Evolutionary conservation across 1,139 yeast genomes (phyloP), one percentile per base, ranked within the genome.

Genomic region (Candida sojae): DNA sequence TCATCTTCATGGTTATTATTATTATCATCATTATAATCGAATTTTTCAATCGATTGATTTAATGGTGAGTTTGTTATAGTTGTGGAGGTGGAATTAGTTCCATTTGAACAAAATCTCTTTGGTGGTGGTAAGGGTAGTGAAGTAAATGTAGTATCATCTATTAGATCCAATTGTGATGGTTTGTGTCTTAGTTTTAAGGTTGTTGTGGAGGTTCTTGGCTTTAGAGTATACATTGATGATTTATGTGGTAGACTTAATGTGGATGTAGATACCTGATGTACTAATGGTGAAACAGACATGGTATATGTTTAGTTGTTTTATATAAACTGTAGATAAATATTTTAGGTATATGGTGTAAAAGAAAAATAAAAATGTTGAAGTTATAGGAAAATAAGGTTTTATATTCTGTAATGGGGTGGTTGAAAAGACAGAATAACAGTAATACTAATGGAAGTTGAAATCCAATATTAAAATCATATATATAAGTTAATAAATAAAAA

Each of bases 121-220:
- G 86, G 88, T 21, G 86, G 86, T 3, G 86, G 82, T 34, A 82
- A 61, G 5, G 90, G 90, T 53, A 84, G 77, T 2, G 90, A 84
- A 0, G 92, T 86, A 46, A 86, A 64, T 17, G 79, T 77, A 6
- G 78, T 73, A 56, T 75, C 81, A 58, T 86, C 90, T 5, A 86
- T 71, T 48, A 85, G 68, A 53, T 86, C 91, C 10, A 86, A 67
- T 48, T 75, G 75, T 1, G 91, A 85, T 12, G 61, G 84, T 82
- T 62, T 62, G 42, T 62, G 61, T 11, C 53, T 50, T 33, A 47
- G 36, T 17, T 42, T 42, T 7, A 26, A 23, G 6, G 45, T 31
- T 21, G 43, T 23, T 3, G 30, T 23, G 7, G 43, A 40, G n/a
- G 29, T 10, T 25, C 26, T n/a, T 21, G 43, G 34, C 25, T 40